A percentile compares a stretch with the other conserved stretches of the same genome.
phyloP scores from a whole-genome alignment of 345 rosid genomes.

The Populus pruinosa region DNA sequence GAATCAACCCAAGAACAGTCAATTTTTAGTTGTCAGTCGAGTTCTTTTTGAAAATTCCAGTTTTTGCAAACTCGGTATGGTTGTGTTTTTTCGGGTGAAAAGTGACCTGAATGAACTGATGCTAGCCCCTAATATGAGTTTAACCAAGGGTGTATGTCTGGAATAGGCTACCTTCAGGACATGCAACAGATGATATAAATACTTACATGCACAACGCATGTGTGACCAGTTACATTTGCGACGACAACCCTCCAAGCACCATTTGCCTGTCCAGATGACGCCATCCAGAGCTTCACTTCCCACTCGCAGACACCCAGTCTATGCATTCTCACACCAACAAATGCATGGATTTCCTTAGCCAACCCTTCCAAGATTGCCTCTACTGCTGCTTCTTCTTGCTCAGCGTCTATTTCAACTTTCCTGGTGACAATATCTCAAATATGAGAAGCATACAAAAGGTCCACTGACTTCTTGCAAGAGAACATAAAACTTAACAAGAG shows the following conservation, averaged over 20 bases:
- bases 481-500: slow-evolving; percentile 11
- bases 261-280: slow-evolving; percentile 71
- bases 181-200: neutral
- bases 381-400: slow-evolving; percentile 68
- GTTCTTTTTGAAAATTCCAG: neutral
- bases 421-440: slow-evolving; percentile 40
- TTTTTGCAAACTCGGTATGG: neutral
- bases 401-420: slow-evolving; percentile 69
- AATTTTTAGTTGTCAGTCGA: neutral
- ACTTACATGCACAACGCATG: slow-evolving; percentile 89
- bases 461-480: neutral
- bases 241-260: slow-evolving; percentile 97
- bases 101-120: neutral
- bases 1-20: neutral
- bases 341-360: slow-evolving; percentile 70
- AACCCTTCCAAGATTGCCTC: slow-evolving; percentile 71
- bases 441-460: slow-evolving; percentile 16
- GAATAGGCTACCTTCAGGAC: neutral
- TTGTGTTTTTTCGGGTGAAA: neutral
- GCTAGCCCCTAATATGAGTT: neutral
- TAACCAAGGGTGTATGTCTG: neutral
- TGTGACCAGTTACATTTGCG: slow-evolving; percentile 90
- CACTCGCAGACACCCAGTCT: slow-evolving; percentile 88
- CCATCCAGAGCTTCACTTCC: slow-evolving; percentile 98
- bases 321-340: slow-evolving; percentile 88